Evolutionary conservation across 371 early-diverging fungal species (phyloP).

Genomic region (Batkoa obscura): DNA sequence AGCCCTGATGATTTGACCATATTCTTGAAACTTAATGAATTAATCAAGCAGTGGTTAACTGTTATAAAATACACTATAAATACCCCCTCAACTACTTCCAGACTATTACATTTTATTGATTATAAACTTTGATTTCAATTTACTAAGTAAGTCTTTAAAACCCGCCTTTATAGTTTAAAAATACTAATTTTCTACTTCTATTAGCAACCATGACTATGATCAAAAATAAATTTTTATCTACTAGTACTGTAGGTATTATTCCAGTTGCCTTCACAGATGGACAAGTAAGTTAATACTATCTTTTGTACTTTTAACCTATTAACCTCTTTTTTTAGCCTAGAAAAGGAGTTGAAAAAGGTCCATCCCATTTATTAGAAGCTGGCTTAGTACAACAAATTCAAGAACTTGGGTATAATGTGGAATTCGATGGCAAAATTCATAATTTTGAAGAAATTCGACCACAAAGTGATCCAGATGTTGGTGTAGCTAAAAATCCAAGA

Average conservation of each 20-base stretch:
- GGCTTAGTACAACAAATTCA: conserved; percentile 66
- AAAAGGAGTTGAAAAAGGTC: conserved; percentile 82
- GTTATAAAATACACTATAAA: no score
- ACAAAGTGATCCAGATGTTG: conserved; percentile 37
- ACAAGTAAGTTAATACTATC: conserved; percentile 2
- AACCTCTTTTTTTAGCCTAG: conserved; percentile 28
- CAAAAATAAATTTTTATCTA: conserved; percentile 1
- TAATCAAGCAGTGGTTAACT: no score
- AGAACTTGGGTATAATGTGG: conserved; percentile 60
- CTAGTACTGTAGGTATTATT: neutral
- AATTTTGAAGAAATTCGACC: conserved; percentile 31
- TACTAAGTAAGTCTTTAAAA: no score
- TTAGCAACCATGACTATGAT: no score
- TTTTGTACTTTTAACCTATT: neutral
- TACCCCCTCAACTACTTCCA: no score
- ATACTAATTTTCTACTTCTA: no score
- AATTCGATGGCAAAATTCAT: conserved; percentile 45
- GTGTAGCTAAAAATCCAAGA: conserved; percentile 65
- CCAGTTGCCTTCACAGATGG: conserved; percentile 8
- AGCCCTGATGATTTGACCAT: no score
- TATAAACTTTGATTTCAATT: no score
- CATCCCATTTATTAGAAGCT: conserved; percentile 57
- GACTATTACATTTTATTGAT: no score
- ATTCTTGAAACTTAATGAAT: no score
- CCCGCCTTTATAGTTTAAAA: no score